Base-by-base conservation (phyloP, 2,329 filamentous ascomycete genomes). In the Colletotrichum gloeosporioides region DNA sequence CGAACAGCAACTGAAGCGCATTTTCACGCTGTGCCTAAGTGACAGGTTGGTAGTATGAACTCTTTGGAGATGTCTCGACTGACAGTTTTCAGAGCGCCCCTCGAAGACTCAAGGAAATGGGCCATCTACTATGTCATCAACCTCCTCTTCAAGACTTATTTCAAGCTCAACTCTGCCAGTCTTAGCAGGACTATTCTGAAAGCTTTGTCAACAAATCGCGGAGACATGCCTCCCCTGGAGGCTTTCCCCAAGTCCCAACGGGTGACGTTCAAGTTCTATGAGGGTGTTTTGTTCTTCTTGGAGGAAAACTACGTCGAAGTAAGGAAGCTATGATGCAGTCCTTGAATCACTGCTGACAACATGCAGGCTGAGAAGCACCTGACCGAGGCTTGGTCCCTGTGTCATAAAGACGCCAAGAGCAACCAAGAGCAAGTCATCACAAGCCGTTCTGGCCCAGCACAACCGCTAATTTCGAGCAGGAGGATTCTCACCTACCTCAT, bases 61-160 rank as follows among this genome's bases (percentile, higher is more conserved):
- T 39, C 6, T 4, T 15, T 27, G 71, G 34, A 66, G 7, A 65
- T 81, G 82, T 34, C 31, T 22, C 53, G 81, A 71, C 77, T 76
- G 76, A 76, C 32, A 13, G 9, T 65, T 63, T 71, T 70, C 81
- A 96, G 95, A 85, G 94, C 95, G 77, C 93, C 94, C 16, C 88
- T 98, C 61, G 93, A 96, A 81, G 94, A 98, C 81, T 98, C 96
- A 10, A 93, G 97, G 71, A 99, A 99, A 91, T 99, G 97, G 97
- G 98, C 95, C 8, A 95, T 98, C 64, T 99, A 99, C 87, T 96
- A 96, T 84, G 93, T 96, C 79, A 95, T 96, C 82, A 99, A 98
- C 82, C 90, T 99, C 9, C 89, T 98, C 16, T 99, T 99, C 91
- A 99, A 99, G 86, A 99, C 96, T 2, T 98, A 99, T 85, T 99